A percentile compares a stretch with the other conserved stretches of the same genome.
Conservation (phyloP, 78 protist genomes). For the Cyanophora paradoxa region DNA sequence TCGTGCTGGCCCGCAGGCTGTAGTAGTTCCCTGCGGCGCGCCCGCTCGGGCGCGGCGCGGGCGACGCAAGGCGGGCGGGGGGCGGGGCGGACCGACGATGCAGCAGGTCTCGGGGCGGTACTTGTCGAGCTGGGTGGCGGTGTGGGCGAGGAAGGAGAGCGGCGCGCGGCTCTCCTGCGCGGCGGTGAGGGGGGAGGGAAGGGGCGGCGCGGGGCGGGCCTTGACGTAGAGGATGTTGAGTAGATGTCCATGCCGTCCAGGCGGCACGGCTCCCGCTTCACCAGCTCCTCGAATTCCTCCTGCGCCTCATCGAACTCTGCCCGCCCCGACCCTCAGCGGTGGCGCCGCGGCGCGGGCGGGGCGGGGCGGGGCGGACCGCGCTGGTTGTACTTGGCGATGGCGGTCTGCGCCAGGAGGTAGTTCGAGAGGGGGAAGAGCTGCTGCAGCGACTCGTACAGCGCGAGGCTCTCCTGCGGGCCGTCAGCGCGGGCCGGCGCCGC, state of each 20-base stretch:
- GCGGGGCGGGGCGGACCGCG: no score
- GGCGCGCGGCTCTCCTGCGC: conserved; percentile 8
- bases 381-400: conserved; percentile 58
- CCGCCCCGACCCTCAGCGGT: no score
- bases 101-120: conserved; percentile 90
- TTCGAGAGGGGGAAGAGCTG: conserved; percentile 29
- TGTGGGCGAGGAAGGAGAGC: conserved; percentile 32
- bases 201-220: conserved; percentile 26
- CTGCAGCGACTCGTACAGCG: no score
- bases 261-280: conserved; percentile 49
- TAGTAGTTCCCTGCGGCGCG: no score
- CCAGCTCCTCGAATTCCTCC: background rate
- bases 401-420: conserved; percentile 56
- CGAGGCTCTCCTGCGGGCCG: no score
- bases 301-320: conserved; percentile 54
- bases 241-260: conserved; percentile 76
- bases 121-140: conserved; percentile 28
- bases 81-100: conserved; percentile 47
- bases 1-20: conserved; percentile 63
- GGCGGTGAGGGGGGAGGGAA: conserved; percentile 29
- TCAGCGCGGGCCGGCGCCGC: no score
- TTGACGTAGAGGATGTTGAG: conserved; percentile 86
- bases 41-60: no score
- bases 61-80: no score
- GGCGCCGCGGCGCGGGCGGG: no score